Conservation (phyloP, 495 filamentous ascomycete genomes). For the Xylaria castorea region DNA sequence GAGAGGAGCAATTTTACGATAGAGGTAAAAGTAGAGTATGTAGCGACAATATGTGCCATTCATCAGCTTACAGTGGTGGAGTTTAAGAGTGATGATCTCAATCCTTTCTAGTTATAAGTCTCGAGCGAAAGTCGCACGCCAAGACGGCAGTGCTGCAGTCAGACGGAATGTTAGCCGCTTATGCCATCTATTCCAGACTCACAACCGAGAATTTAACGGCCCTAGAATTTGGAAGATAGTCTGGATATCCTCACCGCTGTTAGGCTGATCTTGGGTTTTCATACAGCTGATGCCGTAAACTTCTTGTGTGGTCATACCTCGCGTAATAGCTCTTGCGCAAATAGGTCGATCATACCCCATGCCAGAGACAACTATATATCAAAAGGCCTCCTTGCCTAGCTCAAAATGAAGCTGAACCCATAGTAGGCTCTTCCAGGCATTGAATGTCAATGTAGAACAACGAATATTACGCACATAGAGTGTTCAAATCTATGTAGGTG, state of each 20-base stretch:
- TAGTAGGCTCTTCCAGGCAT: background rate
- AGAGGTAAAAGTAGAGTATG: background rate
- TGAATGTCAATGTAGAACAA: background rate
- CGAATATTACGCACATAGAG: background rate
- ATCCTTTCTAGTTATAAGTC: background rate
- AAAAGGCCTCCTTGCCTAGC: background rate
- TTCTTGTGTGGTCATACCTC: background rate
- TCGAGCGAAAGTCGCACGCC: conserved; percentile 13
- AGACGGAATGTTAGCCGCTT: background rate
- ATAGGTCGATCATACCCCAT: background rate
- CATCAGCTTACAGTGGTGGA: conserved; percentile 2
- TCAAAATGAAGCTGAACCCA: too few species aligned
- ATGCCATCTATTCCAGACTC: background rate
- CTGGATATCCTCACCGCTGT: background rate
- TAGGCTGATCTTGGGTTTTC: background rate
- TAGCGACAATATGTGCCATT: background rate
- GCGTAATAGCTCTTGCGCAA: too few species aligned
- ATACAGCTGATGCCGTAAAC: background rate
- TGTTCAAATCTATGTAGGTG: too few species aligned
- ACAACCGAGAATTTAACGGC: background rate
- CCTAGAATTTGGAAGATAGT: background rate
- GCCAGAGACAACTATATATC: background rate
- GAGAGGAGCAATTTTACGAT: background rate
- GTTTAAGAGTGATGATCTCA: background rate
- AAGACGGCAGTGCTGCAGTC: background rate